Base-by-base conservation (phyloP, 805 yeast species). In the Suhomyces canberraensis region DNA sequence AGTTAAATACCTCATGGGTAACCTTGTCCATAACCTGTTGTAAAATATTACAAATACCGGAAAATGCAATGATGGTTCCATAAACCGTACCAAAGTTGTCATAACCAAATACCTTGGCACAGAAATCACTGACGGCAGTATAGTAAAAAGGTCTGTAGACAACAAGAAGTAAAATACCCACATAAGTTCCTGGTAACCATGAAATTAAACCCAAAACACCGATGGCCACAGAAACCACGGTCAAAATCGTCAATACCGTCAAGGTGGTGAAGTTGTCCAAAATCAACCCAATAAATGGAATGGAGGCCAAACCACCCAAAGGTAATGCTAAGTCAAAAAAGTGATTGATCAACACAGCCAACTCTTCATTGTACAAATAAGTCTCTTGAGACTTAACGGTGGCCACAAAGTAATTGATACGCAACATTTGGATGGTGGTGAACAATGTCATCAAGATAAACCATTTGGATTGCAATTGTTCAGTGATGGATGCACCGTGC, bases 41-140 rank as follows among this genome's bases (percentile, higher is more conserved):
- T 4, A 76, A 52, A 48, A 87, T 67, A 58, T 89, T 90, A 58
- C 82, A 76, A n/a, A 83, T 42, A 4, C 97, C 97, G 11, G 95
- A 78, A 41, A 84, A 66, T 40, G 89, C 81, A 52, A 89, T 87
- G 51, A 89, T 72, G 14, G 90, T 63, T 1, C 98, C 98, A 54
- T 91, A 91, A 5, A 91, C 81, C 1, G 89, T 84, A 25, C 97
- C 97, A 61, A 91, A 90, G 1, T 95, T 88, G 37, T 79, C 81
- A 60, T 84, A 89, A 0, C 98, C 98, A 64, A 91, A 90, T 21
- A 90, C 91, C 56, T 90, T 90, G 19, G 95, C 95, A 51, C 89
- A 77, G 58, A 81, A 88, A 60, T 91, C 97, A 1, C 95, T 84
- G 5, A 89, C 87, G 1, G 95, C 86, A 1, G 98, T 90, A 61